phyloP scores from a whole-genome alignment of 345 rosid species.

The Citrus sp. region DNA sequence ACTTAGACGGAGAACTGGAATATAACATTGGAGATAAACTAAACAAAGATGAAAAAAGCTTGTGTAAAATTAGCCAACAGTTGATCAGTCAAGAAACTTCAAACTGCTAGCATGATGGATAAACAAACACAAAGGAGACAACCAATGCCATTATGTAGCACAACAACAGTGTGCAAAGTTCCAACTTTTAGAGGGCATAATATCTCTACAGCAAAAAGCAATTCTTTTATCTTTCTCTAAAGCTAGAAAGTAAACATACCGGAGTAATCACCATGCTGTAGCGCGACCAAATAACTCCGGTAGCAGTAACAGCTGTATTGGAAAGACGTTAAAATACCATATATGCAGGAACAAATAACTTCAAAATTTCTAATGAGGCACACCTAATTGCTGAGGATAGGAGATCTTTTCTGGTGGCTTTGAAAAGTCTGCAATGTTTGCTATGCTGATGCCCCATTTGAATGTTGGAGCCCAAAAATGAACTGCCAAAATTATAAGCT shows the following conservation, averaged over 20 bases:
- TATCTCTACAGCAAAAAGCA: neutral
- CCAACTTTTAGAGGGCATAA: neutral
- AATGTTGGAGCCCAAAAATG: constrained; percentile 60
- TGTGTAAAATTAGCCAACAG: neutral
- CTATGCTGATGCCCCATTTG: constrained; percentile 51
- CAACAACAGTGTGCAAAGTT: neutral
- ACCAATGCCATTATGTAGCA: neutral
- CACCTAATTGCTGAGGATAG: constrained; percentile 47
- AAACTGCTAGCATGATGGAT: neutral
- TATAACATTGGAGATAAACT: neutral
- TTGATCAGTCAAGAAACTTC: neutral
- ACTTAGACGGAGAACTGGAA: neutral
- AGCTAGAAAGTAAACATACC: constrained; percentile 13
- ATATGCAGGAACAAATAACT: neutral
- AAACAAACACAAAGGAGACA: neutral
- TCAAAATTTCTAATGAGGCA: neutral
- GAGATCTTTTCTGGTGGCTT: constrained; percentile 52
- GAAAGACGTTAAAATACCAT: neutral
- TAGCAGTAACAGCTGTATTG: constrained; percentile 19
- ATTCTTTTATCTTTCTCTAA: neutral
- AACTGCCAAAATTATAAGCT: constrained; percentile 8
- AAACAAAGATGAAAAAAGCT: neutral
- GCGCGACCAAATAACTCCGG: constrained; percentile 27
- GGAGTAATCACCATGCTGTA: constrained; percentile 24
- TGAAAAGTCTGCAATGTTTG: constrained; percentile 47